Evolutionary conservation across 2,329 filamentous ascomycete genomes (phyloP).

Genomic region (Chaetomiaceae sp.): DNA sequence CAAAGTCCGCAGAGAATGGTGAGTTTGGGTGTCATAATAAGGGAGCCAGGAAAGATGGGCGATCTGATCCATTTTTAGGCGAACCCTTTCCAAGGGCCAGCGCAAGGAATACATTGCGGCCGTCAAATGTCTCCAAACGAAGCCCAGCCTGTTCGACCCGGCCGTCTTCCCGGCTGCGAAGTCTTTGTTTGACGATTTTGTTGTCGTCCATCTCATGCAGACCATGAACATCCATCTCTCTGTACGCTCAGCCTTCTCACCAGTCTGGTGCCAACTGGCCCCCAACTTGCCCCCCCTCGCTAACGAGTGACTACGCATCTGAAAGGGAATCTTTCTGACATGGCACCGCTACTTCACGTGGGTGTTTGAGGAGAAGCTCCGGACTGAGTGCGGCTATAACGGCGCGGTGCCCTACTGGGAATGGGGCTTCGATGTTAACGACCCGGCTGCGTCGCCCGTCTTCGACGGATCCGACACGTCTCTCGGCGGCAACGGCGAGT

Average conservation of each 20-base stretch:
- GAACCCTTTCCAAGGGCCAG: constrained; percentile 20
- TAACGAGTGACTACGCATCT: no score
- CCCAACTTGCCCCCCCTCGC: constrained; percentile 29
- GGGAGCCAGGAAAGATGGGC: not conserved
- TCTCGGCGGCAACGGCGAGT: constrained; percentile 44
- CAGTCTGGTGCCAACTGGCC: no score
- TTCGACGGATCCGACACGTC: constrained; percentile 51
- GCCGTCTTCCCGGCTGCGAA: constrained; percentile 27
- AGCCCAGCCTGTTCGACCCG: constrained; percentile 24
- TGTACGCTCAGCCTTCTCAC: not conserved
- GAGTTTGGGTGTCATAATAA: not conserved
- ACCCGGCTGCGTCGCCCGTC: constrained; percentile 46
- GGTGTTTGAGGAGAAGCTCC: constrained; percentile 32
- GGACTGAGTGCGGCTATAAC: constrained; percentile 35
- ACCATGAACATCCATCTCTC: no score
- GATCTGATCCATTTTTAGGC: no score
- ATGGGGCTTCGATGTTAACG: constrained; percentile 41
- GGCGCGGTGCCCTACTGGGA: constrained; percentile 11
- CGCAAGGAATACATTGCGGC: constrained; percentile 28
- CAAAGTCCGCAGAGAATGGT: not conserved
- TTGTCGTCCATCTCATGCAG: constrained; percentile 30
- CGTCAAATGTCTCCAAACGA: constrained; percentile 29
- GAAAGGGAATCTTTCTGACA: no score
- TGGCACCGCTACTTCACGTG: constrained; percentile 32
- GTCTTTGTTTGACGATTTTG: constrained; percentile 32